Conservation (phyloP, 352 stramenopile species). For the Saprolegnia parasitica region DNA sequence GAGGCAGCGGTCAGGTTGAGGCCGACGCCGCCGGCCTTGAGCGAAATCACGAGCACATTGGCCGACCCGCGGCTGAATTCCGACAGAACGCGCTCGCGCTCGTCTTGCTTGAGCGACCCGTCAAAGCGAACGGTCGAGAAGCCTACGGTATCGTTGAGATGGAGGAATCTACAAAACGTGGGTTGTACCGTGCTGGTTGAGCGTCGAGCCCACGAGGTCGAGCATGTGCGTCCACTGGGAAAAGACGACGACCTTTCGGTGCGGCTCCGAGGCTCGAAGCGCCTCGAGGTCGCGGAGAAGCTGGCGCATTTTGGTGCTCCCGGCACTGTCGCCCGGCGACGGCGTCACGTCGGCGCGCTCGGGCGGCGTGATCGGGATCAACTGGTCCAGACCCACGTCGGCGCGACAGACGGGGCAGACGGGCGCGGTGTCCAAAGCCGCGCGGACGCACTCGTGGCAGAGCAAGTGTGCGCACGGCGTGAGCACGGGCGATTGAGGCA, state of each 20-base stretch:
- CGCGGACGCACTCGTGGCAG: slow-evolving; percentile 66
- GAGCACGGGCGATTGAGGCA: slow-evolving; percentile 59
- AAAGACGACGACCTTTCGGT: slow-evolving; percentile 85
- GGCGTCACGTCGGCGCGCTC: not conserved
- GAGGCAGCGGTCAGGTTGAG: slow-evolving; percentile 89
- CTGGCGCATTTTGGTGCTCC: slow-evolving; percentile 62
- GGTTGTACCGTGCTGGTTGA: slow-evolving; percentile 36
- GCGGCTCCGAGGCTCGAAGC: slow-evolving; percentile 38
- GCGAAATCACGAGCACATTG: slow-evolving; percentile 81
- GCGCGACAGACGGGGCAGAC: slow-evolving; percentile 74
- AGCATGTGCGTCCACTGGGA: slow-evolving; percentile 89
- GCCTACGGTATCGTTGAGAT: not conserved
- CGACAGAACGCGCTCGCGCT: slow-evolving; percentile 61
- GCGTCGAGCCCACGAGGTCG: slow-evolving; percentile 62
- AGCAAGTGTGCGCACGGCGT: slow-evolving; percentile 84
- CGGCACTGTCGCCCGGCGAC: not conserved
- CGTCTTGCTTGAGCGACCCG: slow-evolving; percentile 59
- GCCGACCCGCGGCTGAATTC: slow-evolving; percentile 53
- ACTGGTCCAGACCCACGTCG: slow-evolving; percentile 53
- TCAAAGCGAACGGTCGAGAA: slow-evolving; percentile 70
- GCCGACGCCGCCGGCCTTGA: slow-evolving; percentile 85
- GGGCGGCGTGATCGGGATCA: slow-evolving; percentile 40
- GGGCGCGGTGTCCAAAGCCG: slow-evolving; percentile 50
- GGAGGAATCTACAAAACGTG: not conserved
- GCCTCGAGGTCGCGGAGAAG: slow-evolving; percentile 56